These are phyloP conservation scores for Eragrostis nindensis DNA, from an alignment of 176 grass and related monocot genomes.

Conservation along the genomic window DNA sequence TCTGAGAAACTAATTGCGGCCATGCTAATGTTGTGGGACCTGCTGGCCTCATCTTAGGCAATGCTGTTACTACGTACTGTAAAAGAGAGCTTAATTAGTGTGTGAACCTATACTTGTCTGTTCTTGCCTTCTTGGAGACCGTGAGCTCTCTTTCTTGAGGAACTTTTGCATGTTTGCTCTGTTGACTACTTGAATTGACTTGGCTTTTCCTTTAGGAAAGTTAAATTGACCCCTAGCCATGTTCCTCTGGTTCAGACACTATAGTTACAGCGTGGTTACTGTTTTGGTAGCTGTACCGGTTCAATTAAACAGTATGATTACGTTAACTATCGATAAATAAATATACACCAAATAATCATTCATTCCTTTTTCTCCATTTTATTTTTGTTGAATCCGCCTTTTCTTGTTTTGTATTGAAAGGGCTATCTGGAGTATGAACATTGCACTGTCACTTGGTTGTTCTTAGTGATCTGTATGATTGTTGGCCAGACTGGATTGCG, in stretches of 20 bases:
- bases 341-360: neutral
- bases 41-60: neutral
- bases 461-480: constrained; percentile 46
- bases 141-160: constrained; percentile 46
- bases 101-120: constrained; percentile 44
- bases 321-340: neutral
- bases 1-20: constrained; percentile 14
- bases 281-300: neutral
- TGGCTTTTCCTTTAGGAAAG: constrained; percentile 44
- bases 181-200: constrained; percentile 51
- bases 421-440: constrained; percentile 6
- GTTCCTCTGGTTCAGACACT: constrained; percentile 28
- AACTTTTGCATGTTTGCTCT: constrained; percentile 46
- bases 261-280: constrained; percentile 18
- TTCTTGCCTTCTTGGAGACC: constrained; percentile 54
- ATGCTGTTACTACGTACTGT: constrained; percentile 34
- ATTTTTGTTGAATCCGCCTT: neutral
- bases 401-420: neutral
- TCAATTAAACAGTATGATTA: constrained; percentile 4
- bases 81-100: constrained; percentile 39
- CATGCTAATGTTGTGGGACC: constrained; percentile 26
- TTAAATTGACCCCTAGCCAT: constrained; percentile 44
- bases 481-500: constrained; percentile 44
- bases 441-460: constrained; percentile 41
- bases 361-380: neutral